These are phyloP conservation scores for Juncus effusus DNA, from an alignment of 176 grass and related monocot species.

Conservation along the genomic window DNA sequence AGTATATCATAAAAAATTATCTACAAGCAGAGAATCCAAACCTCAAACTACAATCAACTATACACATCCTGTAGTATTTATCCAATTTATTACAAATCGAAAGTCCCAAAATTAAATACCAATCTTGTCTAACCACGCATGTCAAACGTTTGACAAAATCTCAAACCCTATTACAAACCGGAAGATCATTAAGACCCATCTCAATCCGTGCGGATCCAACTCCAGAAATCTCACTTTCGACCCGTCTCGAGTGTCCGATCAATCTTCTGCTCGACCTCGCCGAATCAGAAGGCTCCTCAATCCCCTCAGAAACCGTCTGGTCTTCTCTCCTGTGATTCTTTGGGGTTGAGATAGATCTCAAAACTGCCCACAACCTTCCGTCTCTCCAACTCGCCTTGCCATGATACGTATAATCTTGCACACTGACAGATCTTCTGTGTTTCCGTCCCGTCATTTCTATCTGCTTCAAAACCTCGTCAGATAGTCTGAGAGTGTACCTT, in stretches of 20 bases:
- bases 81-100: not conserved
- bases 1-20: too few relatives aligned
- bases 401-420: slow-evolving; percentile 43
- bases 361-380: slow-evolving; percentile 37
- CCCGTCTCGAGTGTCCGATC: not conserved
- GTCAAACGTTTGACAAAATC: not conserved
- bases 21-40: too few relatives aligned
- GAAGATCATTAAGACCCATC: slow-evolving; percentile 15
- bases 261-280: not conserved
- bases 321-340: slow-evolving; percentile 22
- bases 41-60: not conserved
- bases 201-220: not conserved
- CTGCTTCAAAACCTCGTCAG: slow-evolving; percentile 66
- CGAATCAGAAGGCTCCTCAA: not conserved
- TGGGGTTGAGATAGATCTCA: slow-evolving; percentile 46
- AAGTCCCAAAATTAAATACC: slow-evolving; percentile 11
- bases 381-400: slow-evolving; percentile 34
- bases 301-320: slow-evolving; percentile 8
- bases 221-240: slow-evolving; percentile 8
- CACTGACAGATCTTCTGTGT: slow-evolving; percentile 47
- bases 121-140: slow-evolving; percentile 3
- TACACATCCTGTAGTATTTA: not conserved
- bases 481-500: slow-evolving; percentile 48
- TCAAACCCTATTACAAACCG: slow-evolving; percentile 15
- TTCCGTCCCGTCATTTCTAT: slow-evolving; percentile 36